Conservation (phyloP, 2,329 filamentous ascomycete species). For the Cryphonectria naterciae region DNA sequence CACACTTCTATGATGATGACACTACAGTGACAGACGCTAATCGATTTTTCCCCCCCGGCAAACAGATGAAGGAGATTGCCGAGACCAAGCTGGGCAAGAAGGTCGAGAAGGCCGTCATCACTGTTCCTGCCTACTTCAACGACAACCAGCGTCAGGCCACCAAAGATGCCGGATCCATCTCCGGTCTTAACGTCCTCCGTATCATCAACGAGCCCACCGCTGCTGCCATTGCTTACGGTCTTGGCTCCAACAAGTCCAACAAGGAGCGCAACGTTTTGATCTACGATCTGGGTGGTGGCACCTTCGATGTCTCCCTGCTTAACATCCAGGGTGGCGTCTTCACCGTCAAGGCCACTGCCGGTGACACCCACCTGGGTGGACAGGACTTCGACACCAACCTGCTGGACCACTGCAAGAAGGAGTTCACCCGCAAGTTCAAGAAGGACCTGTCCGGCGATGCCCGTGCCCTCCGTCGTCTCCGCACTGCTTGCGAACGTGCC, state of each 20-base stretch:
- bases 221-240: constrained; percentile 97
- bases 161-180: constrained; percentile 98
- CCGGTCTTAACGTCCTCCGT: constrained; percentile 97
- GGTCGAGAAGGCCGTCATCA: constrained; percentile 98
- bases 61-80: constrained; percentile 97
- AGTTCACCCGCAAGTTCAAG: constrained; percentile 82
- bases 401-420: constrained; percentile 95
- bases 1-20: neutral
- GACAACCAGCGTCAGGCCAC: constrained; percentile 99
- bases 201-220: constrained; percentile 99
- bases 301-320: constrained; percentile 98
- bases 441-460: constrained; percentile 81
- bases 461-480: constrained; percentile 91
- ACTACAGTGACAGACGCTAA: constrained; percentile 15
- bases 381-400: constrained; percentile 97
- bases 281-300: constrained; percentile 99
- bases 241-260: constrained; percentile 89
- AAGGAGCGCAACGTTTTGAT: constrained; percentile 99
- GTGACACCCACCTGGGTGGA: constrained; percentile 95
- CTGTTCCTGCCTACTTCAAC: constrained; percentile 99
- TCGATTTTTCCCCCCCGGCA: neutral
- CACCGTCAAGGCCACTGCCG: constrained; percentile 97
- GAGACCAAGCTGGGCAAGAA: constrained; percentile 98
- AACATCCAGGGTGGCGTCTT: constrained; percentile 99
- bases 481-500: constrained; percentile 98